phyloP scores from a whole-genome alignment of 192 early-diverging fungal genomes.

The Irineochytrium annulatum region DNA sequence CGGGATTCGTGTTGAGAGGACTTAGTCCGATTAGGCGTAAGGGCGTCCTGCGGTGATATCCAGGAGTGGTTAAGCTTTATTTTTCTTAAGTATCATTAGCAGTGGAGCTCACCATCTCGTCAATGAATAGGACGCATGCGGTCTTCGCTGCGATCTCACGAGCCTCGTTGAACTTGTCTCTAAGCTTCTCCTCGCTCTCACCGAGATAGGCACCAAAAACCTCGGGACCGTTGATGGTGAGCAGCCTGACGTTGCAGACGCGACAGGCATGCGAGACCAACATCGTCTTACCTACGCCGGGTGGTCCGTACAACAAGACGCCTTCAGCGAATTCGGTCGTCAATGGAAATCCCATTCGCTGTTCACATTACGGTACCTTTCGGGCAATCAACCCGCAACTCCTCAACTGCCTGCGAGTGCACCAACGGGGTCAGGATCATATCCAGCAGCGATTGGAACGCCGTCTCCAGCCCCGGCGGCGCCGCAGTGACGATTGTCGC shows the following conservation, averaged over 20 bases:
- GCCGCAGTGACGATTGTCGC: too few species aligned
- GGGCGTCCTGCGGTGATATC: slow-evolving; percentile 55
- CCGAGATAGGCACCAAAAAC: slow-evolving; percentile 79
- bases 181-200: slow-evolving; percentile 79
- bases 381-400: slow-evolving; percentile 74
- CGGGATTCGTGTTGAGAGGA: slow-evolving; percentile 64
- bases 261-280: slow-evolving; percentile 69
- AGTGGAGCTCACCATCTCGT: slow-evolving; percentile 72
- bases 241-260: slow-evolving; percentile 50
- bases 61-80: background rate
- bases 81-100: background rate
- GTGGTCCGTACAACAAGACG: slow-evolving; percentile 86
- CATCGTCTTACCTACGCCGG: slow-evolving; percentile 93
- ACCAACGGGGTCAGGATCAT: slow-evolving; percentile 73
- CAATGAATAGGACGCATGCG: slow-evolving; percentile 88
- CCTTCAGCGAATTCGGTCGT: slow-evolving; percentile 38
- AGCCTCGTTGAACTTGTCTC: slow-evolving; percentile 69
- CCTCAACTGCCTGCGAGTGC: slow-evolving; percentile 48
- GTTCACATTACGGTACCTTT: slow-evolving; percentile 19
- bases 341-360: background rate
- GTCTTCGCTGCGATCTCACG: slow-evolving; percentile 27
- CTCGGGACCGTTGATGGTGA: slow-evolving; percentile 78
- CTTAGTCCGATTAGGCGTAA: slow-evolving; percentile 62
- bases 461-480: slow-evolving; percentile 68
- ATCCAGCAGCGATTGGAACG: slow-evolving; percentile 70